These are phyloP conservation scores for Gynochthodes officinalis DNA, from an alignment of 257 asterid species.

Conservation along the genomic window DNA sequence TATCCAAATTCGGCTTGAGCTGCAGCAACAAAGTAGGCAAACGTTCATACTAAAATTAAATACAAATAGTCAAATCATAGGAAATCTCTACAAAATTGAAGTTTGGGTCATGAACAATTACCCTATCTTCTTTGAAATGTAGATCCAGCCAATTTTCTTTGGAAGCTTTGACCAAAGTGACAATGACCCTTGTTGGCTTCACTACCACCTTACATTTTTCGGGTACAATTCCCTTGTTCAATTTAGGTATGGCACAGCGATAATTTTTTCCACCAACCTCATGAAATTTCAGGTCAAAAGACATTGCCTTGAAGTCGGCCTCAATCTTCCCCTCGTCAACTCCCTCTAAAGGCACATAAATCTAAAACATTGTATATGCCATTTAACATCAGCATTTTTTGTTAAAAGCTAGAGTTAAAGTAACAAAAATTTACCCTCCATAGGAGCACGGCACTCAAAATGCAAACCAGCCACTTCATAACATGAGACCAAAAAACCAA, in stretches of 20 bases:
- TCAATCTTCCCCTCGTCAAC: conserved; percentile 72
- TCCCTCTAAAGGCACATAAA: conserved; percentile 77
- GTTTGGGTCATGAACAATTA: conserved; percentile 13
- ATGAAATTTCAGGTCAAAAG: conserved; percentile 69
- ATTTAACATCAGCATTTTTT: neutral
- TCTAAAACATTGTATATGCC: conserved; percentile 31
- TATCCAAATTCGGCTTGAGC: conserved; percentile 68
- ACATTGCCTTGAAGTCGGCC: conserved; percentile 60
- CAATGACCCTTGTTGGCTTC: conserved; percentile 68
- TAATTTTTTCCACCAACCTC: conserved; percentile 81
- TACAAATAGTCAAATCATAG: neutral
- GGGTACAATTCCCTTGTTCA: conserved; percentile 74
- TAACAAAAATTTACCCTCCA: neutral
- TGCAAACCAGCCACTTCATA: neutral
- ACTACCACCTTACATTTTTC: conserved; percentile 72
- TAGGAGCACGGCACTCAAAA: too few relatives aligned
- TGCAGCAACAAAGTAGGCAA: conserved; percentile 21
- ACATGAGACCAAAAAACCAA: too few relatives aligned
- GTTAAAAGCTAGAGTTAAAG: neutral
- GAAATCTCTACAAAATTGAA: neutral
- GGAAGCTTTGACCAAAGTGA: conserved; percentile 61
- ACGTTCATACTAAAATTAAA: neutral
- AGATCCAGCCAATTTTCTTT: conserved; percentile 82
- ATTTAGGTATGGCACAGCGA: conserved; percentile 70
- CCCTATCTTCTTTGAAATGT: conserved; percentile 92